A percentile compares a stretch with the other conserved stretches of the same genome.
These are phyloP conservation scores for Pythium insidiosum DNA, from an alignment of 352 stramenopile species.

Conservation along the genomic window DNA sequence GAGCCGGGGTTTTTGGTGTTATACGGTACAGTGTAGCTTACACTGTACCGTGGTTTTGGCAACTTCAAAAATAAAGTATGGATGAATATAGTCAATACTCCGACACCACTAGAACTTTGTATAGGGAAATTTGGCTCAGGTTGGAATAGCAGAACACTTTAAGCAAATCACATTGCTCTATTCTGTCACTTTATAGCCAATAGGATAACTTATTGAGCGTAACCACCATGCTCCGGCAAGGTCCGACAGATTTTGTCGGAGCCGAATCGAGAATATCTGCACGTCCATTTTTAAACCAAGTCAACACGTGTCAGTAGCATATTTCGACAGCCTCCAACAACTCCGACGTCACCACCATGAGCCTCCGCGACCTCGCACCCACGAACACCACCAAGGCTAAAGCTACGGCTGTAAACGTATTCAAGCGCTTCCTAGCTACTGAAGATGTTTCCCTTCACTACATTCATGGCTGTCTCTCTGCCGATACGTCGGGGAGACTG, in stretches of 20 bases:
- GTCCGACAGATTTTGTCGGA: too few relatives aligned
- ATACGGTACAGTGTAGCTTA: too few relatives aligned
- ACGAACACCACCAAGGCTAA: background rate
- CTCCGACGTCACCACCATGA: background rate
- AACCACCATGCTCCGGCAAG: too few relatives aligned
- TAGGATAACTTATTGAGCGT: too few relatives aligned
- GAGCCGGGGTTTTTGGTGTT: too few relatives aligned
- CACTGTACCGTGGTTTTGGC: too few relatives aligned
- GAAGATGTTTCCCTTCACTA: background rate
- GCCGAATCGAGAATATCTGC: too few relatives aligned
- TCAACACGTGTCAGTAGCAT: background rate
- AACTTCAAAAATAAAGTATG: too few relatives aligned
- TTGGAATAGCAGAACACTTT: background rate
- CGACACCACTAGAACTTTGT: background rate
- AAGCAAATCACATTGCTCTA: background rate
- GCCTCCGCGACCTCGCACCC: background rate
- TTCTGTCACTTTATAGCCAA: too few relatives aligned
- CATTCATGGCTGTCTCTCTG: background rate
- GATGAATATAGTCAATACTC: background rate
- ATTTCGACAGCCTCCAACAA: background rate
- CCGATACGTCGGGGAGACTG: background rate
- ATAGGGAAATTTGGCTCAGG: background rate
- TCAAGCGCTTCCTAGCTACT: background rate
- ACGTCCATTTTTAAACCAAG: too few relatives aligned
- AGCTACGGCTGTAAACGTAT: background rate